A percentile compares a stretch with the other conserved stretches of the same genome.
Conservation (phyloP, 2,329 filamentous ascomycete species). For the Teratosphaeria gauchensis region DNA sequence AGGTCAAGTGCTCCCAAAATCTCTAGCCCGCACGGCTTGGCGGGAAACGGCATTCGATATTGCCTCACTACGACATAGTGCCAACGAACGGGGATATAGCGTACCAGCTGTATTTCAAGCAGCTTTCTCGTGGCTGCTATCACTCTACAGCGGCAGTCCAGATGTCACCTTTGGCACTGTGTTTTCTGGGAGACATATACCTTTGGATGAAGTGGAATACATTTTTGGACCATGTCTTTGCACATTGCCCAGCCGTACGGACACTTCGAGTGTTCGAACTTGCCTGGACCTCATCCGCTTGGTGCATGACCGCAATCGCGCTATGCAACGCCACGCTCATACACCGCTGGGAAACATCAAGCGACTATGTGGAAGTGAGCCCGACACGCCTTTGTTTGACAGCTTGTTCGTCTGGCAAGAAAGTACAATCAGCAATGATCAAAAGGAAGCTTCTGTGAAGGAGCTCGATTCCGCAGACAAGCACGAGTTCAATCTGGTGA, state of each 20-base stretch:
- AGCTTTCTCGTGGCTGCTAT: constrained; percentile 56
- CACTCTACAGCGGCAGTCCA: constrained; percentile 50
- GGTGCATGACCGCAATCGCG: constrained; percentile 57
- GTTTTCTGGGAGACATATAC: constrained; percentile 70
- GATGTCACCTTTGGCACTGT: constrained; percentile 72
- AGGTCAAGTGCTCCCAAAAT: constrained; percentile 19
- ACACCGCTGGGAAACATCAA: constrained; percentile 62
- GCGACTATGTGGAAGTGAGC: constrained; percentile 45
- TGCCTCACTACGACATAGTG: constrained; percentile 3
- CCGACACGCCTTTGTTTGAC: constrained; percentile 58
- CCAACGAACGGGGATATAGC: constrained; percentile 37
- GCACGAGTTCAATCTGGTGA: constrained; percentile 63
- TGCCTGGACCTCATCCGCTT: constrained; percentile 52
- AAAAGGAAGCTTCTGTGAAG: constrained; percentile 30
- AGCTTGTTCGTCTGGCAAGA: constrained; percentile 79
- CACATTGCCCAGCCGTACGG: constrained; percentile 61
- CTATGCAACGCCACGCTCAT: constrained; percentile 53
- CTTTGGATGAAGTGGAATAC: constrained; percentile 58
- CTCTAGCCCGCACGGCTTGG: constrained; percentile 16
- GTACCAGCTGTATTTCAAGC: constrained; percentile 69
- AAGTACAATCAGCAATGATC: constrained; percentile 40
- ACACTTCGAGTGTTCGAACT: constrained; percentile 43
- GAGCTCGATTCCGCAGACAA: constrained; percentile 57
- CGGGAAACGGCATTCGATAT: constrained; percentile 6
- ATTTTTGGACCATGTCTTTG: constrained; percentile 73